Evolutionary conservation across 2,329 filamentous ascomycete genomes (phyloP), one percentile per base, ranked within the genome.

Genomic region (Nothomitra cinnamomea): DNA sequence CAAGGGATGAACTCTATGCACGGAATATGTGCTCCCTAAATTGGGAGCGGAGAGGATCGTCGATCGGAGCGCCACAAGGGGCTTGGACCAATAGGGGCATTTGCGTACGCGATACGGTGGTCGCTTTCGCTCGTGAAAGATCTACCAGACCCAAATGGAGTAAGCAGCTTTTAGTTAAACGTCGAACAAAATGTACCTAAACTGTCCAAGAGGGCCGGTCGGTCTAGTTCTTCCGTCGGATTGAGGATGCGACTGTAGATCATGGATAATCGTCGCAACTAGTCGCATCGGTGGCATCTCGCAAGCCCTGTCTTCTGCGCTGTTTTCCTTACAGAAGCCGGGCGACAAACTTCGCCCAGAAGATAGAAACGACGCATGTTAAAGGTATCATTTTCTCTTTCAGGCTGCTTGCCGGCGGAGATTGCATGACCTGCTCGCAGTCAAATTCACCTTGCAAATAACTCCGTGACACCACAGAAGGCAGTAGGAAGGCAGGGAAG

Each of bases 161-260:
- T 32, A 32, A 49, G 28, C 28, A 32, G 28, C 24, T 7, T 13
- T 12, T 48, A 15, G 22, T 4, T 41, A n/a, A 4, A 41, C 17
- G 42, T 24, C 15, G 42, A 13, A 19, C 42, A 45, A 25, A 21
- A 25, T 25, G 25, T 47, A 3, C 24, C n/a, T 43, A 21, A 24
- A 47, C 7, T 12, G 25, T 10, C 22, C 12, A 25, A 13, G n/a
- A 25, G 13, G 24, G 24, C 38, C 38, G 38, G 4, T 41, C 6
- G 24, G 24, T 49, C 21, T 28, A n/a, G n/a, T n/a, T 12, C 45
- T 19, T 17, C 24, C 12, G 17, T 35, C 13, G 45, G 32, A 24
- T 49, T 19, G 15, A 32, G 45, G 38, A 49, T 32, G 45, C 22
- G 45, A 49, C 45, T 49, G 45, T 24, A 49, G 25, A n/a, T 49